Evolutionary conservation across 208 protist species (phyloP), one percentile per base, ranked within the genome.

Genomic region (Porcisia hertigi): DNA sequence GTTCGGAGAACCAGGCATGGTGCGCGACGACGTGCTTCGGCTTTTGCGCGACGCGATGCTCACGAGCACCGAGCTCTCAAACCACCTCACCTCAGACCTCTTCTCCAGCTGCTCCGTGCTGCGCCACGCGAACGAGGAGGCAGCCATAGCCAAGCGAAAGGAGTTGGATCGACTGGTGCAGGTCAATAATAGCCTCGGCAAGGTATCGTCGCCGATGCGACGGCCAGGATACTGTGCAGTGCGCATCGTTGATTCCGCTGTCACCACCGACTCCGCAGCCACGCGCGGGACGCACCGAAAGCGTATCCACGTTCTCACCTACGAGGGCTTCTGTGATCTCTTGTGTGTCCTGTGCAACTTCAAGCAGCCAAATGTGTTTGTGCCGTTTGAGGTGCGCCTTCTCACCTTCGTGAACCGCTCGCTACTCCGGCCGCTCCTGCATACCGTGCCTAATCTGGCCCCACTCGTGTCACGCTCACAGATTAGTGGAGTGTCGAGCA

Each of bases 21-120:
- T 94, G 79, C 77, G 77, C 54, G 87, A 94, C 70, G 86, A 92
- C 57, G 23, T 96, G 41, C 71, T 97, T 82, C 86, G 85, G 39
- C 80, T 96, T 53, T 84, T 97, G 59, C 85, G 90, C 57, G 93
- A 97, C 73, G 90, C 93, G 41, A 94, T 94, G 92, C 80, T 97
- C 64, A 95, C 93, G 66, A 96, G 89, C 76, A 93, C 90, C n/a
- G 91, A 97, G 63, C 91, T 96, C 14, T 94, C 93, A 52, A 89
- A 94, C 74, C 86, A 90, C 71, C 63, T 96, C 62, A 84, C 96
- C n/a, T 88, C 74, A 65, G 93, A 97, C 63, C 86, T 97, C 59
- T 97, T 97, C 73, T 57, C 84, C 64, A 81, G 87, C 57, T 96
- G 89, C 80, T 85, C 85, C 49, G 83, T 93, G 43, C 79, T 76